Evolutionary conservation across 176 grass and related monocot genomes (phyloP).

Genomic region (Hyparrhenia diplandra): DNA sequence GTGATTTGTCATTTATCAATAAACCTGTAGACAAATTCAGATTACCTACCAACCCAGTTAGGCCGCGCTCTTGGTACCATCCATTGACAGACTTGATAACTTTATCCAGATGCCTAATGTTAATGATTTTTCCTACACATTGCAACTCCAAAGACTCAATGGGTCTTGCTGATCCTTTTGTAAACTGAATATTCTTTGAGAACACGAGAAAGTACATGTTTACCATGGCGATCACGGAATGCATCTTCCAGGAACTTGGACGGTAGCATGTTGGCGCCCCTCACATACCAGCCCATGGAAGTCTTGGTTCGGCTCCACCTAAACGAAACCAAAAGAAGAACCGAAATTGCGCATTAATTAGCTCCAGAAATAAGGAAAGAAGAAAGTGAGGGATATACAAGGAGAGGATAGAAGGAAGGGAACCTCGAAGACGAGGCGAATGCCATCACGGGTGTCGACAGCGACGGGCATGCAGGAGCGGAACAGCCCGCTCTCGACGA

Average conservation of each 20-base stretch:
- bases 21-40: background rate
- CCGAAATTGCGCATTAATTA: background rate
- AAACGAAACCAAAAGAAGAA: constrained; percentile 29
- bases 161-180: background rate
- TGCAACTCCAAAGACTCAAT: constrained; percentile 40
- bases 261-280: constrained; percentile 87
- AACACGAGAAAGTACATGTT: background rate
- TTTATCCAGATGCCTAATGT: constrained; percentile 88
- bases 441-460: constrained; percentile 88
- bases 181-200: background rate
- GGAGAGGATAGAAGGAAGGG: background rate
- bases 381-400: background rate
- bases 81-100: constrained; percentile 78
- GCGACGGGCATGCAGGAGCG: constrained; percentile 86
- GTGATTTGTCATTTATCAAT: constrained; percentile 28
- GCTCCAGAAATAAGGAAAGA: constrained; percentile 7
- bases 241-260: constrained; percentile 84
- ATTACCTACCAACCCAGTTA: constrained; percentile 73
- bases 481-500: constrained; percentile 82
- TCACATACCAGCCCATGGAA: constrained; percentile 86
- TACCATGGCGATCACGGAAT: constrained; percentile 74
- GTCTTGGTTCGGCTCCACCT: constrained; percentile 99
- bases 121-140: constrained; percentile 92
- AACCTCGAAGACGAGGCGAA: constrained; percentile 87
- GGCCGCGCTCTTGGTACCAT: constrained; percentile 83